Base-by-base conservation (phyloP, 805 yeast genomes). In the Ogataea siamensis region DNA sequence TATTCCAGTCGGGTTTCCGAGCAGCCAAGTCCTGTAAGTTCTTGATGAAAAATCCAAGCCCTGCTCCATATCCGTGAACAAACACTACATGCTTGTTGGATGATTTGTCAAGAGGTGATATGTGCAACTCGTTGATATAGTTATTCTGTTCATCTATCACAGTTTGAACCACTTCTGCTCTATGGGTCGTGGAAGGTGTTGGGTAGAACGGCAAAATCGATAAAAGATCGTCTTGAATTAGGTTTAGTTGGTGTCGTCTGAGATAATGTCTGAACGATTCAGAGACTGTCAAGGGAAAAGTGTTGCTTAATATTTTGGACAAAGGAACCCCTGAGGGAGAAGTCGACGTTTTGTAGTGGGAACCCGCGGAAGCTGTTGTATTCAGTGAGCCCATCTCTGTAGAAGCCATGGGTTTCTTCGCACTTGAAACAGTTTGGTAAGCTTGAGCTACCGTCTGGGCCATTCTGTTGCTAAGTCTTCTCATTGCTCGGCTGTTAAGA, bases 21-120 rank as follows among this genome's bases (percentile, higher is more conserved):
- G 39, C 28, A 0, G 64, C 55, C 14, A 57, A 20, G 9, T 45
- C 44, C 31, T 73, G 74, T 47, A 86, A 76, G 54, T 86, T 91
- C 45, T 82, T 76, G 53, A 81, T 74, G 51, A 78, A 91, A 38
- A 87, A 79, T 17, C 94, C 91, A 10, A 88, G 73, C 1, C 95
- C 86, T 0, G 98, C 95, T 2, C 95, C 96, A 55, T 87, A 88
- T 0, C 99, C 99, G 60, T 91, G 99, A 4, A 93, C 63, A 45
- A 91, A 60, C 2, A 93, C 87, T 16, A 88, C 60, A 59, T 80
- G 85, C 39, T 60, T 63, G 17, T 45, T 48, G 5, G 46, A 38
- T 25, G 26, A 1, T 22, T 34, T 18, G 32, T 40, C 34, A 18
- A 39, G 39, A 3, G 83, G 74, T 49, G 69, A 45, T 21, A 89